phyloP scores from a whole-genome alignment of 2,329 filamentous ascomycete species.

The Aspergillus alliaceus region DNA sequence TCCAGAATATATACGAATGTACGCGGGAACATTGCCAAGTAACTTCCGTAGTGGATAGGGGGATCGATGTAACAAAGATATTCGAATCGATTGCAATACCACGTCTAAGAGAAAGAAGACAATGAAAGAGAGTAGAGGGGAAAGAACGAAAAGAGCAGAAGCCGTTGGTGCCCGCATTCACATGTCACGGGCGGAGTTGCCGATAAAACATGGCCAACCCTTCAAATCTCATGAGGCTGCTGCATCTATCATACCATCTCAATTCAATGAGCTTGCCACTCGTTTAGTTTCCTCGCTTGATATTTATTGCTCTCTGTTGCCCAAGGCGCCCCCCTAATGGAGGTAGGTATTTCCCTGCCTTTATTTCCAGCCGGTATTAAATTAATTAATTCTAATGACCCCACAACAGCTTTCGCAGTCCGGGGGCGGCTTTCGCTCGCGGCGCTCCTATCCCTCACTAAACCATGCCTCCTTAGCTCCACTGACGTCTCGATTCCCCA shows the following conservation, averaged over 20 bases:
- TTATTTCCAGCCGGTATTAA: neutral
- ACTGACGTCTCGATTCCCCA: constrained; percentile 55
- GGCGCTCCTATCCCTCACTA: constrained; percentile 61
- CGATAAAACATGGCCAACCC: neutral
- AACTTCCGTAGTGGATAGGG: no score
- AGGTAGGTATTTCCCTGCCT: constrained; percentile 18
- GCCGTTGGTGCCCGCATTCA: constrained; percentile 13
- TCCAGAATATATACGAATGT: no score
- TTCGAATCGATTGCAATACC: no score
- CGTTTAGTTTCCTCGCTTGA: neutral
- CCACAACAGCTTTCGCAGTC: constrained; percentile 23
- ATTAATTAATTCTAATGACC: constrained; percentile 10
- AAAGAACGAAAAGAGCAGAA: no score
- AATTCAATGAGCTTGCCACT: neutral
- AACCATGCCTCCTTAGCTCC: constrained; percentile 62
- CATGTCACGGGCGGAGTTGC: constrained; percentile 9
- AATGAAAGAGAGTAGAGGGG: neutral
- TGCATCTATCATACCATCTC: constrained; percentile 3
- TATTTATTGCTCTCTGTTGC: neutral
- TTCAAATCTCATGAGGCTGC: constrained; percentile 1
- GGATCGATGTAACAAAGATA: no score
- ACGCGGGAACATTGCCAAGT: no score
- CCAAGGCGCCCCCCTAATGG: constrained; percentile 15
- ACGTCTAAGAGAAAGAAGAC: neutral
- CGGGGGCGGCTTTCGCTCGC: constrained; percentile 37